Percentiles rank a stretch among this genome's conserved stretches.
These are phyloP conservation scores for Linum lewisii DNA, from an alignment of 345 rosid genomes.

Conservation along the genomic window DNA sequence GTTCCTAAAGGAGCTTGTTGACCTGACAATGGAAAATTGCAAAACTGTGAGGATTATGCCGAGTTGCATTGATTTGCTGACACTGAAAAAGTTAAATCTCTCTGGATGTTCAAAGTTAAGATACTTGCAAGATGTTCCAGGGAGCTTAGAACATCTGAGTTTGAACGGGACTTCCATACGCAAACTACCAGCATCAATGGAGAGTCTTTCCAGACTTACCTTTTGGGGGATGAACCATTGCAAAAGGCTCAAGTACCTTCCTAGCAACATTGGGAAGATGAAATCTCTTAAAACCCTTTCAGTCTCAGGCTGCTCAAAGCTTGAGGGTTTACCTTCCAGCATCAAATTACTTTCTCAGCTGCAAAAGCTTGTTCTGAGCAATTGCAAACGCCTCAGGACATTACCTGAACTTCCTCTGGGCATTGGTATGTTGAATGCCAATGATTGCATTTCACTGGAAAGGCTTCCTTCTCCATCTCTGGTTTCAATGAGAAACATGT, in stretches of 20 bases:
- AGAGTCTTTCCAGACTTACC: neutral
- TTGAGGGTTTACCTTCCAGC: neutral
- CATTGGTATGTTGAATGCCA: neutral
- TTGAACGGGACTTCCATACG: neutral
- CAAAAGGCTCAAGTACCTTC: neutral
- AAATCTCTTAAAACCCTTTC: neutral
- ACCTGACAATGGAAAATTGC: neutral
- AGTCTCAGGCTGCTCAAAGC: neutral
- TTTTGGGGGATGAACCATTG: neutral
- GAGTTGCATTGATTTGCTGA: neutral
- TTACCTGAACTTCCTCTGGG: conserved; percentile 1
- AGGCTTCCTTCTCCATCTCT: neutral
- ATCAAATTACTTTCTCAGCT: neutral
- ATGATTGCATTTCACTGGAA: neutral
- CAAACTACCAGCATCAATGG: neutral
- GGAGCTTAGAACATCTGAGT: neutral
- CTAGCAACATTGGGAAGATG: neutral
- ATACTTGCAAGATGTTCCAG: neutral
- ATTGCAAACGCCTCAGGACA: neutral
- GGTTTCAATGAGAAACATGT: neutral
- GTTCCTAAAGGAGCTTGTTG: neutral
- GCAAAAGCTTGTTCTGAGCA: neutral
- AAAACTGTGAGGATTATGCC: neutral
- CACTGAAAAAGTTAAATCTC: neutral
- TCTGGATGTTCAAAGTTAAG: neutral